A percentile compares a stretch with the other conserved stretches of the same genome.
These are phyloP conservation scores for Apostasia ramifera DNA, from an alignment of 106 monocot species.

Conservation along the genomic window DNA sequence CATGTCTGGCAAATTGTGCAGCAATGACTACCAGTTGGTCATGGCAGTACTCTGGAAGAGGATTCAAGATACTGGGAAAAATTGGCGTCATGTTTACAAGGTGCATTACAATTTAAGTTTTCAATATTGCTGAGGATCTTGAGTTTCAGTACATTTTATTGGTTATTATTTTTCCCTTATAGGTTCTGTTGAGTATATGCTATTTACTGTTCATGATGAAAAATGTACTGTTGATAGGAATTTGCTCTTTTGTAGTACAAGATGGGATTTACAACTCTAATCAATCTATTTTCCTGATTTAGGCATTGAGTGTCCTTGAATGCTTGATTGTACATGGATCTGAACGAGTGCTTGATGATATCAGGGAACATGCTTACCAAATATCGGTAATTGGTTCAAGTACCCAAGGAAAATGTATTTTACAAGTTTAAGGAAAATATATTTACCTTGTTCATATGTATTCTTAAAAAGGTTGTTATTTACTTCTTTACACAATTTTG, in stretches of 20 bases:
- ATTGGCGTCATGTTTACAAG: conserved; percentile 99
- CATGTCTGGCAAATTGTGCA: conserved; percentile 28
- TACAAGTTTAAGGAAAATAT: too few relatives aligned
- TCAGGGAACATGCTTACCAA: conserved; percentile 75
- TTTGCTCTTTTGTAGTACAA: too few relatives aligned
- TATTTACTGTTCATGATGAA: background rate
- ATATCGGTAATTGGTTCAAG: conserved; percentile 49
- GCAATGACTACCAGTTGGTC: conserved; percentile 77
- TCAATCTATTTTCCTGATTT: conserved; percentile 8
- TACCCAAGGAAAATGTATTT: background rate
- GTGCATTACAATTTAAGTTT: conserved; percentile 19
- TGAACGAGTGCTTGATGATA: conserved; percentile 87
- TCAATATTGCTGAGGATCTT: too few relatives aligned
- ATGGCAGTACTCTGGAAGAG: conserved; percentile 93
- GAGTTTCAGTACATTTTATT: too few relatives aligned
- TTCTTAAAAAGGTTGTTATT: too few relatives aligned
- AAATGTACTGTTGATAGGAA: background rate
- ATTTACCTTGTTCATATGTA: too few relatives aligned
- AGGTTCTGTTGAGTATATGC: too few relatives aligned
- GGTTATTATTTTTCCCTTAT: too few relatives aligned
- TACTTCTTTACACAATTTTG: background rate
- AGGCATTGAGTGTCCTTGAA: conserved; percentile 82
- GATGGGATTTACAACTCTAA: background rate
- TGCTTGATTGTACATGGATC: conserved; percentile 89
- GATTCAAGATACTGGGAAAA: conserved; percentile 90